phyloP scores from a whole-genome alignment of 352 stramenopile genomes.

The Globisporangium viniferum region DNA sequence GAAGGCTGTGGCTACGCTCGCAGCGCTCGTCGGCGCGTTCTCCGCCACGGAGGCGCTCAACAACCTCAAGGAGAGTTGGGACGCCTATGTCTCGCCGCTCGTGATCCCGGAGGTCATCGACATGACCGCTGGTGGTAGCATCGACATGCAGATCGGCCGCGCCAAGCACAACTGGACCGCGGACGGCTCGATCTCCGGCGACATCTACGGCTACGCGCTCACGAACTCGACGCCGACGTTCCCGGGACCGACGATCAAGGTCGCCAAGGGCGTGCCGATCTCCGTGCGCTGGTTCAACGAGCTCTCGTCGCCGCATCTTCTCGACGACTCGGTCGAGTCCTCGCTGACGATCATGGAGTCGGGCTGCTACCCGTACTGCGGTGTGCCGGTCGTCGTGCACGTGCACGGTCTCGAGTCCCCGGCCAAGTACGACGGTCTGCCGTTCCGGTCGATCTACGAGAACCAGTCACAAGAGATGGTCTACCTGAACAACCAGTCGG shows the following conservation, averaged over 20 bases:
- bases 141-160: constrained; percentile 41
- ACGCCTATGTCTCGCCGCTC: constrained; percentile 29
- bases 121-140: constrained; percentile 27
- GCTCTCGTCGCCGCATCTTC: constrained; percentile 41
- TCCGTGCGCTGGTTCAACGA: constrained; percentile 54
- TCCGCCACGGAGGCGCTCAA: constrained; percentile 6
- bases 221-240: constrained; percentile 38
- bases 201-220: constrained; percentile 46
- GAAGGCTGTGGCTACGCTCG: constrained; percentile 2
- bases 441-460: constrained; percentile 52
- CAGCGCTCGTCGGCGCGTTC: constrained; percentile 3
- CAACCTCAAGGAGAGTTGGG: constrained; percentile 31
- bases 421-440: constrained; percentile 58
- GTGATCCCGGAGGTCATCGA: constrained; percentile 39
- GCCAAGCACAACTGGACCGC: constrained; percentile 47
- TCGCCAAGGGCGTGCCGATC: constrained; percentile 38
- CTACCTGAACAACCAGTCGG: constrained; percentile 72
- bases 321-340: constrained; percentile 45
- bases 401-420: constrained; percentile 68
- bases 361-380: constrained; percentile 63
- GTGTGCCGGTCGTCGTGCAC: constrained; percentile 53
- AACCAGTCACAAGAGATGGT: constrained; percentile 55
- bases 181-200: constrained; percentile 31
- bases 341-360: constrained; percentile 45
- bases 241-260: constrained; percentile 49